Percentiles rank a stretch among this genome's conserved stretches.
Evolutionary conservation across 225 moss, liverwort and hornwort genomes (phyloP).

Genomic region (Marchantia paleacea): DNA sequence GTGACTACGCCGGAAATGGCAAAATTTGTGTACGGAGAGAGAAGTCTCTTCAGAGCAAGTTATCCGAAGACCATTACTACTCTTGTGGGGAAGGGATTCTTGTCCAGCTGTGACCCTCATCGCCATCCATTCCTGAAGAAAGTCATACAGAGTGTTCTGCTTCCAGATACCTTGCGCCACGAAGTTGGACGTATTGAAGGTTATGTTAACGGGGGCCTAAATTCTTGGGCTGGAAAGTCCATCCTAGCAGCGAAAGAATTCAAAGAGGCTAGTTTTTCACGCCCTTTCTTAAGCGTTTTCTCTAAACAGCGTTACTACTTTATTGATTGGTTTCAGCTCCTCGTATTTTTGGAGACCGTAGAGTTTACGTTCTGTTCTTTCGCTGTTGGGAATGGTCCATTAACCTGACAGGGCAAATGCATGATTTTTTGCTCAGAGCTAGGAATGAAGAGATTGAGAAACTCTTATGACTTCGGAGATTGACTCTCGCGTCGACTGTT

Average conservation of each 20-base stretch:
- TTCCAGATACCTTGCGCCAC: slow-evolving; percentile 34
- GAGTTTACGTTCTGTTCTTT: background rate
- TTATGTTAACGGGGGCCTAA: slow-evolving; percentile 17
- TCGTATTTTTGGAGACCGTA: background rate
- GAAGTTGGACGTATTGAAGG: slow-evolving; percentile 33
- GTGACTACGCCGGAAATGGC: slow-evolving; percentile 39
- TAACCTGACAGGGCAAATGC: background rate
- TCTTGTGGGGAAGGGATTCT: slow-evolving; percentile 36
- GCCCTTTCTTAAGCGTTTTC: background rate
- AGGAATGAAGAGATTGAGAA: background rate
- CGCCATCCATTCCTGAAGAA: slow-evolving; percentile 43
- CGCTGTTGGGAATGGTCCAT: background rate
- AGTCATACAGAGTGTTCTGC: slow-evolving; percentile 23
- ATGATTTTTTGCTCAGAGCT: background rate
- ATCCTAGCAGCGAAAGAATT: slow-evolving; percentile 25
- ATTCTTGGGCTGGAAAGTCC: slow-evolving; percentile 31
- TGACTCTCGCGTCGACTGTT: background rate
- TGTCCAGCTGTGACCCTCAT: slow-evolving; percentile 36
- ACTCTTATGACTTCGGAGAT: background rate
- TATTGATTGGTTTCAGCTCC: background rate
- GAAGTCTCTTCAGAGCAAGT: slow-evolving; percentile 34
- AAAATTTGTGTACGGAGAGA: slow-evolving; percentile 34
- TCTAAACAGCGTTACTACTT: background rate
- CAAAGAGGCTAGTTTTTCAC: slow-evolving; percentile 30
- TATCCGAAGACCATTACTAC: slow-evolving; percentile 43